A percentile compares a stretch with the other conserved stretches of the same genome.
phyloP scores from a whole-genome alignment of 306 rosid species.

The Abrus precatorius region DNA sequence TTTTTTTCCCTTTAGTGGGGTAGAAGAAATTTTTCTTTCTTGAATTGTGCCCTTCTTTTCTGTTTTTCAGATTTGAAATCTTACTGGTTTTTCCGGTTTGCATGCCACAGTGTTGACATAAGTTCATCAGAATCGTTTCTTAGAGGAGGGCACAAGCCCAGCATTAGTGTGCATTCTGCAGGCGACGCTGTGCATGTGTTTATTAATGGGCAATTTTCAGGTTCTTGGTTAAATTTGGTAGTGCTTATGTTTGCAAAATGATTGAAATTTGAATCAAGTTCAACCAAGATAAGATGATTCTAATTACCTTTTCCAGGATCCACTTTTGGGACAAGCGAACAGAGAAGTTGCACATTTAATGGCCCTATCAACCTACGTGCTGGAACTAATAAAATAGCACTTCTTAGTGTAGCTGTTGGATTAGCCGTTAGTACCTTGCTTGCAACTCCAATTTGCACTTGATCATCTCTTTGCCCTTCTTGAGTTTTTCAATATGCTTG shows the following conservation, averaged over 20 bases:
- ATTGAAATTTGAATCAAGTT: slow-evolving; percentile 11
- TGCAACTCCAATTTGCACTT: slow-evolving; percentile 39
- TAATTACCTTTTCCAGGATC: slow-evolving; percentile 68
- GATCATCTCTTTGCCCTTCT: not conserved
- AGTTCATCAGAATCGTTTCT: slow-evolving; percentile 82
- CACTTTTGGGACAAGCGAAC: slow-evolving; percentile 76
- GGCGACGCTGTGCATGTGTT: slow-evolving; percentile 93
- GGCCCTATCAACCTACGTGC: slow-evolving; percentile 72
- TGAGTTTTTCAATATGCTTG: slow-evolving; percentile 10
- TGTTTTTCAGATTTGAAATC: not conserved
- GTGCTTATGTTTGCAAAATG: not conserved
- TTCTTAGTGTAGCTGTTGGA: slow-evolving; percentile 93
- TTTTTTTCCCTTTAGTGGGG: too few relatives aligned
- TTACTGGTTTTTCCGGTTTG: slow-evolving; percentile 38
- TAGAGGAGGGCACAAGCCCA: slow-evolving; percentile 71
- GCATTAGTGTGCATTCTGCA: slow-evolving; percentile 75
- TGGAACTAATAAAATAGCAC: slow-evolving; percentile 83
- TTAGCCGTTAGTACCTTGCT: slow-evolving; percentile 71
- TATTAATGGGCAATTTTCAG: slow-evolving; percentile 84
- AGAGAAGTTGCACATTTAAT: slow-evolving; percentile 74
- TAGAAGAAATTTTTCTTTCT: too few relatives aligned
- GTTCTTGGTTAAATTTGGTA: slow-evolving; percentile 54
- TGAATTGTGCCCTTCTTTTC: not conserved
- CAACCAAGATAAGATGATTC: slow-evolving; percentile 33
- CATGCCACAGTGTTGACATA: slow-evolving; percentile 70